phyloP scores from a whole-genome alignment of 1,139 yeast genomes.

The Candida sojae region DNA sequence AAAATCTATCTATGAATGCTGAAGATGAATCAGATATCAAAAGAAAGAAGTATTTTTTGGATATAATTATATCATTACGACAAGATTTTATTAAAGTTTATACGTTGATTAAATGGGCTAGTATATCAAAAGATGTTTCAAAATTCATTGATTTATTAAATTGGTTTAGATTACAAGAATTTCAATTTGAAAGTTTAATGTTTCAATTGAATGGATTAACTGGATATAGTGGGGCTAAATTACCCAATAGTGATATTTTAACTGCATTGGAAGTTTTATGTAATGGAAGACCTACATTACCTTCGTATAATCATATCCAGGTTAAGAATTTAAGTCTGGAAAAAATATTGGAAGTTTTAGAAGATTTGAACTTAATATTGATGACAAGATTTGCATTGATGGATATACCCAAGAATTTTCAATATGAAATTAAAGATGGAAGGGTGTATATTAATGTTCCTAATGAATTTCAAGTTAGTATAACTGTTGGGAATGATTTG shows the following conservation, averaged over 20 bases:
- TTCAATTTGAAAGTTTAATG: slow-evolving; percentile 61
- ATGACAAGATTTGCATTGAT: slow-evolving; percentile 75
- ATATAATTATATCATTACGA: slow-evolving; percentile 67
- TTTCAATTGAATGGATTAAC: slow-evolving; percentile 58
- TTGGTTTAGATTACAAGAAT: slow-evolving; percentile 79
- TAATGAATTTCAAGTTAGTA: slow-evolving; percentile 51
- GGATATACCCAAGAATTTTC: slow-evolving; percentile 63
- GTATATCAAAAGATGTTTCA: slow-evolving; percentile 67
- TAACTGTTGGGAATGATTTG: slow-evolving; percentile 25
- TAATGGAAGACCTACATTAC: slow-evolving; percentile 74
- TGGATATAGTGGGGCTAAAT: slow-evolving; percentile 76
- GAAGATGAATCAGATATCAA: slow-evolving; percentile 53
- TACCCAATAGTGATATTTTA: slow-evolving; percentile 85
- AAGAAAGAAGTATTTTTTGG: slow-evolving; percentile 68
- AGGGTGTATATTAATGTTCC: slow-evolving; percentile 66
- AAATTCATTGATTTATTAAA: slow-evolving; percentile 80
- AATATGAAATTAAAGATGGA: slow-evolving; percentile 73
- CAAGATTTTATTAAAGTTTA: slow-evolving; percentile 83
- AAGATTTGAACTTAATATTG: slow-evolving; percentile 70
- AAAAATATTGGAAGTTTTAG: slow-evolving; percentile 61
- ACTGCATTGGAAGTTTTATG: slow-evolving; percentile 86
- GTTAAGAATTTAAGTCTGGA: slow-evolving; percentile 54
- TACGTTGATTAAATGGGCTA: slow-evolving; percentile 87
- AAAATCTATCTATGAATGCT: slow-evolving; percentile 48
- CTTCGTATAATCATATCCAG: slow-evolving; percentile 62